Base-by-base conservation (phyloP, 306 rosid genomes). In the Cucurbita moschata region DNA sequence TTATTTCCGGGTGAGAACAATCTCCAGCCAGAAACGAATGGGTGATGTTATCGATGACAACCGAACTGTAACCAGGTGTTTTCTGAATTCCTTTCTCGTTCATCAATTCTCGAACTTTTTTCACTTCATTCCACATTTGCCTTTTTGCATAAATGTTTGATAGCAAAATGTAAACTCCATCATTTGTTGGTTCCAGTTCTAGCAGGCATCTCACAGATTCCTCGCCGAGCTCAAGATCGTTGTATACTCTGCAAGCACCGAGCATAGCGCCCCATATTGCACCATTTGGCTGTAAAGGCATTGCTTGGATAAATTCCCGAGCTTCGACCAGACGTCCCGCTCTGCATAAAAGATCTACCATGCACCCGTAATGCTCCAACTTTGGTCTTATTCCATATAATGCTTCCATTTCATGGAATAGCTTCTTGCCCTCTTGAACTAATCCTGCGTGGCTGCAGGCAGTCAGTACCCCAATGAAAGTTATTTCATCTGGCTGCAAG, bases 401-500 rank as follows among this genome's bases (percentile, higher is more conserved):
- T n/a, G 62, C 73, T 64, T 64, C 21, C 39, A 55, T 77, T 72
- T 56, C 52, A 9, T 69, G 21, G 51, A 77, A 77, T n/a, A 68
- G 18, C 23, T 37, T 52, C 39, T 16, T 69, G 40, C 76, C 75
- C 10, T 69, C 80, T 46, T 57, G 42, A 23, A 73, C 65, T 66
- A 74, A 43, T 26, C 82, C 78, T 3, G 75, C 75, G 67, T 79
- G 78, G 54, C 78, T 79, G 46, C 82, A 74, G 54, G 78, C 82
- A 38, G 75, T 56, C n/a, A 79, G 70, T 66, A 79, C 71, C 49
- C 78, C 82, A 39, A 79, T 74, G 53, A 79, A 79, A 43, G 82
- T 79, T 30, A 73, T 79, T 7, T 70, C 82, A 49, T 79, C 78
- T 55, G 82, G 82, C 50, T 74, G 66, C 18, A 73, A 73, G 40